These are phyloP conservation scores for Moniliella sp. DNA, from an alignment of 1,284 basidiomycete genomes.

Conservation along the genomic window DNA sequence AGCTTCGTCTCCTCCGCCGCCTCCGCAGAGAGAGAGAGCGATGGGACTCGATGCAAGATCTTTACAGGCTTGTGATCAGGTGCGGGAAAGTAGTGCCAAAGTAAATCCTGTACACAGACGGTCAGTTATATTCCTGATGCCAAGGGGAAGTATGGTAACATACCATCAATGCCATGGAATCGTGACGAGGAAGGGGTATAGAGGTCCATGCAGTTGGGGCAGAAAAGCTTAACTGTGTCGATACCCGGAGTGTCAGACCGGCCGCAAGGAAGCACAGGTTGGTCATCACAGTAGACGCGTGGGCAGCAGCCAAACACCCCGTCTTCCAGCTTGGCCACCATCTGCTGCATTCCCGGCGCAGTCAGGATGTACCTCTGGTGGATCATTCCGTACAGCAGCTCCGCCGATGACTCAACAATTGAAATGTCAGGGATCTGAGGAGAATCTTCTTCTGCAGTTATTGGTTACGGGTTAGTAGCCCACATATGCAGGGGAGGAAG, in stretches of 20 bases:
- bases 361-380: constrained; percentile 94
- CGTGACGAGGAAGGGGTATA: constrained; percentile 88
- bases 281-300: constrained; percentile 72
- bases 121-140: too few relatives aligned
- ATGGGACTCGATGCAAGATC: constrained; percentile 21
- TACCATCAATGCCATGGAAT: constrained; percentile 86
- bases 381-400: constrained; percentile 86
- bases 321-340: constrained; percentile 84
- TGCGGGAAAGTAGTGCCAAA: constrained; percentile 97
- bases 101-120: too few relatives aligned
- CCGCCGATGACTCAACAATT: constrained; percentile 89
- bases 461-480: too few relatives aligned
- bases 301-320: constrained; percentile 85
- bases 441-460: constrained; percentile 79
- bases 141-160: too few relatives aligned
- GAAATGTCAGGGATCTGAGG: constrained; percentile 62
- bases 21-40: too few relatives aligned
- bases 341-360: constrained; percentile 70
- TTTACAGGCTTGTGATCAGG: constrained; percentile 80
- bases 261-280: constrained; percentile 80
- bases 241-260: constrained; percentile 82
- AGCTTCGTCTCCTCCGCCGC: too few relatives aligned
- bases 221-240: constrained; percentile 94
- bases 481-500: not conserved
- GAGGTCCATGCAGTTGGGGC: constrained; percentile 92